Evolutionary conservation across 2,329 filamentous ascomycete genomes (phyloP).

Genomic region (Beauveria pseudobassiana): DNA sequence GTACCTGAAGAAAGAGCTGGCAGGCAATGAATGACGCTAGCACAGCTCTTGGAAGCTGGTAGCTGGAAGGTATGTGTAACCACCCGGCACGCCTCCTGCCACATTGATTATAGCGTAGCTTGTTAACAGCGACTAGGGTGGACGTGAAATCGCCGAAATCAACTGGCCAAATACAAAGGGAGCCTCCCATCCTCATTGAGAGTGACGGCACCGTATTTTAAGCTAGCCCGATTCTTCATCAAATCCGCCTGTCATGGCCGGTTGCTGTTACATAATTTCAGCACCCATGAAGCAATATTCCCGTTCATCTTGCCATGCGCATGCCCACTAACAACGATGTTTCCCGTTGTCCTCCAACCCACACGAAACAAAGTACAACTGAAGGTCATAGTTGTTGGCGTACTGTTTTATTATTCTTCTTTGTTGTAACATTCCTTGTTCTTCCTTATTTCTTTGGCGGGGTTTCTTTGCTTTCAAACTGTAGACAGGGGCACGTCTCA

Average conservation of each 20-base stretch:
- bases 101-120: not conserved
- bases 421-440: not conserved
- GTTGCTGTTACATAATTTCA: too few species aligned
- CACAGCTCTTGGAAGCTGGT: constrained; percentile 89
- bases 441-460: not conserved
- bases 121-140: constrained; percentile 49
- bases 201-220: constrained; percentile 96
- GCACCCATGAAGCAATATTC: too few species aligned
- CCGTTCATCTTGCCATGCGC: too few species aligned
- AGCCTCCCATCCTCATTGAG: constrained; percentile 91
- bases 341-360: not conserved
- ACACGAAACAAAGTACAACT: not conserved
- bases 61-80: constrained; percentile 76
- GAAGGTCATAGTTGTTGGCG: not conserved
- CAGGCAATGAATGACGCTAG: constrained; percentile 67
- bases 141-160: constrained; percentile 91
- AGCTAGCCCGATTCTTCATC: constrained; percentile 7
- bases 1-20: constrained; percentile 54
- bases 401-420: not conserved
- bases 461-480: not conserved
- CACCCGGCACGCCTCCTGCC: not conserved
- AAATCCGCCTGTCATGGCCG: not conserved
- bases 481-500: not conserved
- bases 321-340: too few species aligned
- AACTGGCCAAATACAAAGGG: constrained; percentile 90